These are phyloP conservation scores for Botrytis tulipae DNA, from an alignment of 2,329 filamentous ascomycete genomes.

Conservation along the genomic window DNA sequence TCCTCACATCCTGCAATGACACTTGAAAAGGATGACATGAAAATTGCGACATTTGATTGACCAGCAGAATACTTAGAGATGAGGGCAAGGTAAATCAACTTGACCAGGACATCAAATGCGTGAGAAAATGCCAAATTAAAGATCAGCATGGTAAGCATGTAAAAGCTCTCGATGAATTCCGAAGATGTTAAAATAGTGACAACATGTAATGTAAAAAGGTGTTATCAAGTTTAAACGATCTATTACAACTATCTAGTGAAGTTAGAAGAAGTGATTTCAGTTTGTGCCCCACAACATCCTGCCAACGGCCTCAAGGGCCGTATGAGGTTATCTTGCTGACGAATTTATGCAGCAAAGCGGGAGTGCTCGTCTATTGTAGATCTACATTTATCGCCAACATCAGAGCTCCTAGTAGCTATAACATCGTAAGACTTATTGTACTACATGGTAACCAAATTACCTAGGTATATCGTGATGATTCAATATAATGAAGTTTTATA, in stretches of 20 bases:
- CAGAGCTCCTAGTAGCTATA: neutral
- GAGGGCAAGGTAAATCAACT: too few relatives aligned
- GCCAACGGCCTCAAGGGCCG: neutral
- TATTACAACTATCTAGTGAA: neutral
- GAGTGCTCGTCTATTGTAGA: too few relatives aligned
- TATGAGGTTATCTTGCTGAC: neutral
- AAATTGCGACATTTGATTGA: too few relatives aligned
- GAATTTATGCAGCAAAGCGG: neutral
- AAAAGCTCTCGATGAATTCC: too few relatives aligned
- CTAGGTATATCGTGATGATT: neutral
- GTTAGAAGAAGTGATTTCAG: fast-evolving
- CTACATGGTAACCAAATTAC: neutral
- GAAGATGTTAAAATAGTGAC: neutral
- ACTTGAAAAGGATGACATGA: too few relatives aligned
- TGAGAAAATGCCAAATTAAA: too few relatives aligned
- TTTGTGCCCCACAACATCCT: neutral
- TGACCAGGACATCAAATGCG: too few relatives aligned
- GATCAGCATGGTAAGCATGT: too few relatives aligned
- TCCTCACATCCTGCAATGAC: neutral
- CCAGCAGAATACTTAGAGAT: too few relatives aligned
- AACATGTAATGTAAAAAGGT: neutral
- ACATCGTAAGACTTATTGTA: too few relatives aligned
- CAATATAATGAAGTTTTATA: neutral
- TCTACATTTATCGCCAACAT: neutral
- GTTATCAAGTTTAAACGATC: neutral